Conservation (phyloP, 106 monocot genomes). For the Agapanthus africanus region DNA sequence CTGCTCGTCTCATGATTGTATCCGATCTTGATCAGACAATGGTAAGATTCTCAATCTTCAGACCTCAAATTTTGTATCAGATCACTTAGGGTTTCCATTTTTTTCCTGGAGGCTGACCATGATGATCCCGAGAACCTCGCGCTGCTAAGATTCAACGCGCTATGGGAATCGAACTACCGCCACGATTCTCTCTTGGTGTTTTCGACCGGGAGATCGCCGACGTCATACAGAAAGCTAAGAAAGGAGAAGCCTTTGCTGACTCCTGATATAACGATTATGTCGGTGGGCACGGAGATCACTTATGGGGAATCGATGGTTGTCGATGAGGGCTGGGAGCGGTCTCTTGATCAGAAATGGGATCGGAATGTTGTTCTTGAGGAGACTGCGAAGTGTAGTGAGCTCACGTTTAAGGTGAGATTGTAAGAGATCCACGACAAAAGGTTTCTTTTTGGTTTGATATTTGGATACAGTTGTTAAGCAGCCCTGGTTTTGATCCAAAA, state of each 20-base stretch:
- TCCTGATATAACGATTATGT: constrained; percentile 63
- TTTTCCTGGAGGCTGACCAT: constrained; percentile 45
- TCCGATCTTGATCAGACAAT: constrained; percentile 93
- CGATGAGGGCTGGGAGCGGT: constrained; percentile 51
- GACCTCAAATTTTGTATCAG: too few species aligned
- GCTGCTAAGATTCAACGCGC: constrained; percentile 54
- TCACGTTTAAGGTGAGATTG: constrained; percentile 33
- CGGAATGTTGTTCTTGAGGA: constrained; percentile 57
- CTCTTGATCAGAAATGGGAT: constrained; percentile 48
- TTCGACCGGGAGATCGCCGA: constrained; percentile 60
- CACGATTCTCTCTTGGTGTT: constrained; percentile 49
- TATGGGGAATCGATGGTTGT: constrained; percentile 43
- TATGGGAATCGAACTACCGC: constrained; percentile 63
- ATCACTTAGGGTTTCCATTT: neutral
- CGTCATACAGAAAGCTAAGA: constrained; percentile 38
- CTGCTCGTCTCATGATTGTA: constrained; percentile 74
- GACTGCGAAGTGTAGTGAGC: constrained; percentile 41
- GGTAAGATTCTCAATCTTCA: constrained; percentile 53
- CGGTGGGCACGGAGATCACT: constrained; percentile 71
- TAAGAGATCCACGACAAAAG: neutral
- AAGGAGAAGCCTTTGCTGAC: constrained; percentile 49
- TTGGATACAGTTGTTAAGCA: too few species aligned
- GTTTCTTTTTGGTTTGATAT: neutral
- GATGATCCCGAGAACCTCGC: constrained; percentile 48
- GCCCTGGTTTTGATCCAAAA: too few species aligned